phyloP scores from a whole-genome alignment of 2,329 filamentous ascomycete genomes.

The Teratosphaeriaceae sp. region DNA sequence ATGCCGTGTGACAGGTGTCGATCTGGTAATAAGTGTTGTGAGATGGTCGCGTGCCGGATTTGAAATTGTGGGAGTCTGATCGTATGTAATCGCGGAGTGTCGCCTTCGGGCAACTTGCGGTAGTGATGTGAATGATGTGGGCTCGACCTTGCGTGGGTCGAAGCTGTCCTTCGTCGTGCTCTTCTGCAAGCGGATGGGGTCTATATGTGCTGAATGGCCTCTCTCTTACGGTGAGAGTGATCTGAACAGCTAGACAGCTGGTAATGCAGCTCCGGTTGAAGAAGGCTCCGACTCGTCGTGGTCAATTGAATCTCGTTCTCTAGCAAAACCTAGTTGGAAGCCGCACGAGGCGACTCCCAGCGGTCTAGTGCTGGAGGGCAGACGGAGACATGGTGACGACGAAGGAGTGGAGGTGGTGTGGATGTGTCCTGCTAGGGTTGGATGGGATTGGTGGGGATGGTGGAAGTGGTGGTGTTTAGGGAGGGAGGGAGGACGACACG shows the following conservation, averaged over 20 bases:
- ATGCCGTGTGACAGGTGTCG: neutral
- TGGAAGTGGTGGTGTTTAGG: slow-evolving; percentile 2
- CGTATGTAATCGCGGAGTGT: slow-evolving; percentile 11
- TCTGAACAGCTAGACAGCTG: too few species aligned
- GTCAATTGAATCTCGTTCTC: slow-evolving; percentile 24
- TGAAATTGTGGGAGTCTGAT: neutral
- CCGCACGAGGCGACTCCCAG: slow-evolving; percentile 21
- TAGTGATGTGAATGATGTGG: slow-evolving; percentile 13
- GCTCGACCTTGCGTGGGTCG: slow-evolving; percentile 12
- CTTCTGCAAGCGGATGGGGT: slow-evolving; percentile 6
- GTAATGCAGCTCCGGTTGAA: too few species aligned
- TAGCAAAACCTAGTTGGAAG: slow-evolving; percentile 26
- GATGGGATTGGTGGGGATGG: slow-evolving; percentile 6
- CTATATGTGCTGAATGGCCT: slow-evolving; percentile 8
- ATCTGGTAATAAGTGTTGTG: neutral
- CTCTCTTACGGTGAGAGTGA: slow-evolving; percentile 14
- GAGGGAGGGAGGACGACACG: slow-evolving; percentile 2
- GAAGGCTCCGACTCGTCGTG: slow-evolving; percentile 19
- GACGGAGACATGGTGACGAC: slow-evolving; percentile 31
- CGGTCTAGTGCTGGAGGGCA: slow-evolving; percentile 30
- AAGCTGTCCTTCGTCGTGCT: slow-evolving; percentile 22
- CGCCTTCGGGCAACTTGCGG: slow-evolving; percentile 23
- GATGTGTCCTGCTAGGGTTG: slow-evolving; percentile 2
- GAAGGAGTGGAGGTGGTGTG: slow-evolving; percentile 19
- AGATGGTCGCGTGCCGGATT: neutral